Conservation (phyloP, 179 eudicot species). For the Sideroxylon spinosum region DNA sequence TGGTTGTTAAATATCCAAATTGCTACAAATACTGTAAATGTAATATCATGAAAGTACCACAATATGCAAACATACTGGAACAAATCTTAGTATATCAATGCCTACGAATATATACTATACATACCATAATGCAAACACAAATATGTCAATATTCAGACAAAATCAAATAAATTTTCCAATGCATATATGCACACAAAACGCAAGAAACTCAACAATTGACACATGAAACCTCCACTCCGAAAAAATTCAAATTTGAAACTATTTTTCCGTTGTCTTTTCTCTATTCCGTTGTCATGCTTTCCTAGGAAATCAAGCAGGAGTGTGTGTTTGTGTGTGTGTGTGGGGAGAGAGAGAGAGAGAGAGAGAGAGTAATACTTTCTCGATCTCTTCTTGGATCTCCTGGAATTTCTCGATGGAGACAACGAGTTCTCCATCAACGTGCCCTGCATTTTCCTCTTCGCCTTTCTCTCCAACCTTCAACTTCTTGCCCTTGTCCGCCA, state of each 20-base stretch:
- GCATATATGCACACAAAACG: not conserved
- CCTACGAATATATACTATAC: too few species aligned
- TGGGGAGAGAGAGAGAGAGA: not conserved
- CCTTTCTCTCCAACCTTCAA: conserved; percentile 46
- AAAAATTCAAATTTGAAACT: not conserved
- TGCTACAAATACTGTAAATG: not conserved
- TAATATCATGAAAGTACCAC: not conserved
- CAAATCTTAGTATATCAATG: too few species aligned
- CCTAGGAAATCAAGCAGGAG: not conserved
- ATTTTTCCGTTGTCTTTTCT: not conserved
- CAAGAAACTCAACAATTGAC: not conserved
- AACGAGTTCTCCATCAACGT: conserved; percentile 61
- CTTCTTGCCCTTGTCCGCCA: conserved; percentile 73
- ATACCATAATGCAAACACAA: too few species aligned
- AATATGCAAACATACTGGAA: not conserved
- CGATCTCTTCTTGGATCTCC: conserved; percentile 84
- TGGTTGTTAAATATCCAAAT: not conserved
- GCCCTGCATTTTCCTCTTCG: conserved; percentile 52
- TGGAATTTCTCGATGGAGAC: conserved; percentile 75
- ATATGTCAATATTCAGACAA: not conserved
- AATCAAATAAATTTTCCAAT: not conserved
- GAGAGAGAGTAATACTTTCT: conserved; percentile 43
- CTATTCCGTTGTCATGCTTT: not conserved
- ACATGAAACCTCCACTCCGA: not conserved
- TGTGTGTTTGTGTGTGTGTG: too few species aligned